Evolutionary conservation across 2,329 filamentous ascomycete genomes (phyloP).

Genomic region (Neopestalotiopsis sp.): DNA sequence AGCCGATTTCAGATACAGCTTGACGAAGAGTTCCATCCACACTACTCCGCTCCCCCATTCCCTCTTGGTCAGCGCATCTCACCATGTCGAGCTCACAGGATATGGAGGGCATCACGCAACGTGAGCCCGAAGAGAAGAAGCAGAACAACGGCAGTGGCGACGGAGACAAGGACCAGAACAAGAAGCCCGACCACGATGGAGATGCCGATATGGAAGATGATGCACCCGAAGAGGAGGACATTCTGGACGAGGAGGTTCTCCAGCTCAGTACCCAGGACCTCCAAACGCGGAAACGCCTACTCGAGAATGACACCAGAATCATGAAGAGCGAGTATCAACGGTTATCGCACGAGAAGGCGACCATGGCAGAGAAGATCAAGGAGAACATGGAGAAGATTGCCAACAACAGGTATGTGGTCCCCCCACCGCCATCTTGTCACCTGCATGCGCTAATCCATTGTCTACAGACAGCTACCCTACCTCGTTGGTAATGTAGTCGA

Average conservation of each 20-base stretch:
- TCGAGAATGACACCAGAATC: constrained; percentile 97
- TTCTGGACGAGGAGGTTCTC: constrained; percentile 92
- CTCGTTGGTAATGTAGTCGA: constrained; percentile 98
- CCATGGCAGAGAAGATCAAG: constrained; percentile 99
- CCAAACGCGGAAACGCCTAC: constrained; percentile 83
- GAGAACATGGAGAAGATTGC: constrained; percentile 99
- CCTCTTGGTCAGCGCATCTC: constrained; percentile 10
- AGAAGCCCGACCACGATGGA: constrained; percentile 62
- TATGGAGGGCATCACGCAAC: constrained; percentile 32
- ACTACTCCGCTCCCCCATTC: constrained; percentile 19
- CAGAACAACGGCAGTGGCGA: constrained; percentile 58
- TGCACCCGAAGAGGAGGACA: constrained; percentile 75
- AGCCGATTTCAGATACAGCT: neutral
- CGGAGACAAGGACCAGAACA: constrained; percentile 57
- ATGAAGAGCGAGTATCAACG: constrained; percentile 98
- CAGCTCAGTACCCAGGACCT: constrained; percentile 95
- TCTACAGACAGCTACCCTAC: constrained; percentile 87
- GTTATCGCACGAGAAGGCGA: constrained; percentile 90
- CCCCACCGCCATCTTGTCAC: constrained; percentile 15
- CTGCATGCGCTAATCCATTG: constrained; percentile 1
- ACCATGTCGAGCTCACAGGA: constrained; percentile 39
- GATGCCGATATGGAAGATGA: constrained; percentile 94
- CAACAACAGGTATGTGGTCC: constrained; percentile 81
- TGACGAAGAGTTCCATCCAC: neutral
- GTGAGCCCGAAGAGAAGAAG: constrained; percentile 53